phyloP scores from a whole-genome alignment of 2,329 filamentous ascomycete species.

The Pseudogymnoascus sp. region DNA sequence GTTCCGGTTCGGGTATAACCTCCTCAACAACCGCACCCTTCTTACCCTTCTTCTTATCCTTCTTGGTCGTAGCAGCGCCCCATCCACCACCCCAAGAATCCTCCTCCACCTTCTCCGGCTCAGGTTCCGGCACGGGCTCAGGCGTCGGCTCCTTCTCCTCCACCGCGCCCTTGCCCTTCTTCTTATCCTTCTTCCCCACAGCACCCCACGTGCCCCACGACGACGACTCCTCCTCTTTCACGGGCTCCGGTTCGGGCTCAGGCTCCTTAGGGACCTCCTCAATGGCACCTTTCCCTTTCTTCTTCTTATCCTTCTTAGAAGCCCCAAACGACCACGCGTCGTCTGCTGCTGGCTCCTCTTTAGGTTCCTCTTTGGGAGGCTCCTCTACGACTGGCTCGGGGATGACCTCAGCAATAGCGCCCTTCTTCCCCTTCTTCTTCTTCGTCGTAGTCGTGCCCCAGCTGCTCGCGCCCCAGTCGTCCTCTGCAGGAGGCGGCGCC shows the following conservation, averaged over 20 bases:
- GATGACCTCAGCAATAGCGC: slow-evolving; percentile 27
- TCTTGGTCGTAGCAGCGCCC: slow-evolving; percentile 25
- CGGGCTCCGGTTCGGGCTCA: slow-evolving; percentile 25
- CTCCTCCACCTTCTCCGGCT: slow-evolving; percentile 15
- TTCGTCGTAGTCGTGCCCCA: slow-evolving; percentile 44
- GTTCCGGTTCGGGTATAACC: slow-evolving; percentile 20
- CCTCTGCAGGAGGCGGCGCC: slow-evolving; percentile 31
- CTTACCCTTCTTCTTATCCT: slow-evolving; percentile 24
- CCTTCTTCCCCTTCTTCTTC: slow-evolving; percentile 15
- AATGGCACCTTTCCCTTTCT: slow-evolving; percentile 33
- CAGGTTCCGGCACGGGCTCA: slow-evolving; percentile 24
- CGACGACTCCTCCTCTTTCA: slow-evolving; percentile 30
- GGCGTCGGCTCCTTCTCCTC: slow-evolving; percentile 23
- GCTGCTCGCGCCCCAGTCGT: slow-evolving; percentile 38
- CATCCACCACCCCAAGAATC: slow-evolving; percentile 19
- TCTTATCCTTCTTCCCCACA: slow-evolving; percentile 37
- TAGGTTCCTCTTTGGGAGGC: slow-evolving; percentile 29
- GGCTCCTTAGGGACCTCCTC: slow-evolving; percentile 24
- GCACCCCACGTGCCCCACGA: no score
- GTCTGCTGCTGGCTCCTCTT: slow-evolving; percentile 39
- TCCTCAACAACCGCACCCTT: slow-evolving; percentile 15
- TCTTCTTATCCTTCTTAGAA: slow-evolving; percentile 47
- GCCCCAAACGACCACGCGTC: slow-evolving; percentile 43
- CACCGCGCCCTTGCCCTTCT: slow-evolving; percentile 31
- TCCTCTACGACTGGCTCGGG: slow-evolving; percentile 25